Evolutionary conservation across 2,329 filamentous ascomycete genomes (phyloP), one percentile per base, ranked within the genome.

Genomic region (Pyrenophora teres): DNA sequence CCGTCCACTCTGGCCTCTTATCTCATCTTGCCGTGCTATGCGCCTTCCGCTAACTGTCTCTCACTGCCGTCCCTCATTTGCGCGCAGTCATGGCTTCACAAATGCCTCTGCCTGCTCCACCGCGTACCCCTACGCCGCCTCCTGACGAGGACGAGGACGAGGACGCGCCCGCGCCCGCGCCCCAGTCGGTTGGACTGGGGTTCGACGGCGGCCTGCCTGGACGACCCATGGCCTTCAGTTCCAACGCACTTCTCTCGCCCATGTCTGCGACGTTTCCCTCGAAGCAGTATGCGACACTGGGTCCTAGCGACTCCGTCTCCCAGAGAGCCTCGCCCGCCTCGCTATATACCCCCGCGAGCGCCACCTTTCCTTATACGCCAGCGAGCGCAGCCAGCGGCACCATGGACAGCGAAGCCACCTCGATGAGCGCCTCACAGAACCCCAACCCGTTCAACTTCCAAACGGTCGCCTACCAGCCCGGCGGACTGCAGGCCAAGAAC

Each of bases 401-500:
- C 21, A 69, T 60, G 35, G 69, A 71, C 36, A 62, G 59, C 10
- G 69, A 71, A 16, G 53, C 59, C 21, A 60, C 67, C 13, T 70
- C 68, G 7, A 40, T 65, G 59, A 70, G 60, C 46, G 64, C 64
- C 6, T 67, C 68, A 9, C 70, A 74, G 36, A 71, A 67, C 52
- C 78, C 77, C 50, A 89, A 87, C 60, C 93, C 93, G 0, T 97
- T 99, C 84, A 97, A 97, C 76, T 97, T 97, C 75, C 86, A 95
- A 76, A 89, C 93, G 1, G 70, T 76, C 42, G 69, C 75, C 56
- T 81, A 81, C 60, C 71, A 71, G 46, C 75, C 74, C 6, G 72
- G 65, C 1, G 87, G 89, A 70, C 82, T 86, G 39, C 87, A 92
- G 70, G 87, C 88, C 13, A 88, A 57, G 50, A 93, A 92, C 78